Evolutionary conservation across 2,329 filamentous ascomycete genomes (phyloP), one percentile per base, ranked within the genome.

Genomic region (Trichoderma simmonsii): DNA sequence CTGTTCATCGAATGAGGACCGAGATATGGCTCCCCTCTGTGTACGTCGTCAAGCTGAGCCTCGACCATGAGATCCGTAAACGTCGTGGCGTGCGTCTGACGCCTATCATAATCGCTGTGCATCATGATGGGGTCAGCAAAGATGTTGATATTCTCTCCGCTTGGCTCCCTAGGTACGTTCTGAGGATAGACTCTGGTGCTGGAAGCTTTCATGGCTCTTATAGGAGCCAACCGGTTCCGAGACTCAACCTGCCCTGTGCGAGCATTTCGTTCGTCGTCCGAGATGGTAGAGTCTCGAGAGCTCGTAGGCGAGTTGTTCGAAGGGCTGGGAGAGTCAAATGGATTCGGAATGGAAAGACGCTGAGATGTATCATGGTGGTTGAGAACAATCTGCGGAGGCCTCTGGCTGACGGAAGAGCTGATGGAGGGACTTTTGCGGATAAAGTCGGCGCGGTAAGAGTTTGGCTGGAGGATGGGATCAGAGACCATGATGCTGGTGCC

Each of bases 51-150:
- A 26, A 86, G 78, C 24, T 83, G 81, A 2, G 84, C 85, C 73
- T 83, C 80, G 70, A 86, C 82, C 83, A 89, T 85, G 77, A 89
- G 82, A 74, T 85, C 84, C n/a, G 85, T 84, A 73, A 89, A 87
- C 0, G 85, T 87, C 1, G 87, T 87, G 74, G 79, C 76, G 43
- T 81, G 79, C 36, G 77, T 77, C 70, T 80, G 60, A 14, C 74
- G 75, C 39, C 73, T 73, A 18, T 78, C 59, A 60, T 64, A 66
- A 57, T 72, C 65, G 43, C 26, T 36, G 4, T 77, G 81, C 28
- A 85, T 81, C 1, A 82, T 85, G 63, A 80, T 78, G 24, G 84
- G 83, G 74, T 87, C 86, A 1, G 85, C 85, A 71, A 86, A 88
- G 9, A 89, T 81, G 73, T 86, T 85, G 77, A 88, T 88, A 78